Evolutionary conservation across 2,329 filamentous ascomycete genomes (phyloP), one percentile per base, ranked within the genome.

Genomic region (Penicillium corylophilum): DNA sequence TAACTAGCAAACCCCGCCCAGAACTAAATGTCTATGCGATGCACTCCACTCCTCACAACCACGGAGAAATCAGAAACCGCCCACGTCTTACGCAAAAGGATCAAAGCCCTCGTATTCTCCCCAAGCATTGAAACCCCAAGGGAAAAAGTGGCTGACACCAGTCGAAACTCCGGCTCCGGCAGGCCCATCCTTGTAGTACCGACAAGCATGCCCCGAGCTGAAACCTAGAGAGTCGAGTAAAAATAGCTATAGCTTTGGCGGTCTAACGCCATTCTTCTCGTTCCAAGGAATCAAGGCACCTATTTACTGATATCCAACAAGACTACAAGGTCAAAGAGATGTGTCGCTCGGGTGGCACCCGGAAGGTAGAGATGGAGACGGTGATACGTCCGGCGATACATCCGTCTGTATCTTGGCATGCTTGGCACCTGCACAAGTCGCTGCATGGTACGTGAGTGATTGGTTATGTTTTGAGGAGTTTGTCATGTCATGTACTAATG

Each of bases 391-490:
- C 20, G 28, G 15, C 44, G 8, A 28, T 42, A 45, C 47, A 38
- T 31, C 33, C 22, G 1, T 4, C 13, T 4, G 29, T 15, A 23
- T 33, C 50, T 53, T 54, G 51, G 54, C 46, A 26, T 18, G 18
- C 44, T 48, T 46, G 48, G 51, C 41, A 49, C 35, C 26, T 53
- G 24, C 35, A 40, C 10, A 16, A 16, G n/a, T n/a, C 24, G 31
- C 12, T 24, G 16, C 4, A 12, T 26, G 4, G 9, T 5, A 10
- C n/a, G 10, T 10, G 10, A 13, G 4, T 48, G 9, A 59, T 59
- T 57, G 57, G 57, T 8, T 10, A 60, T 16, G 55, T 59, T 51
- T 60, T 18, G 49, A 41, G 42, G 45, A 46, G 36, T 20, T 35
- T 33, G 22, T 10, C 23, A 20, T 31, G 23, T 24, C 16, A 2